Percentiles rank a stretch among this genome's conserved stretches.
Conservation (phyloP, 768 basidiomycete species). For the Termitomyces sp. region DNA sequence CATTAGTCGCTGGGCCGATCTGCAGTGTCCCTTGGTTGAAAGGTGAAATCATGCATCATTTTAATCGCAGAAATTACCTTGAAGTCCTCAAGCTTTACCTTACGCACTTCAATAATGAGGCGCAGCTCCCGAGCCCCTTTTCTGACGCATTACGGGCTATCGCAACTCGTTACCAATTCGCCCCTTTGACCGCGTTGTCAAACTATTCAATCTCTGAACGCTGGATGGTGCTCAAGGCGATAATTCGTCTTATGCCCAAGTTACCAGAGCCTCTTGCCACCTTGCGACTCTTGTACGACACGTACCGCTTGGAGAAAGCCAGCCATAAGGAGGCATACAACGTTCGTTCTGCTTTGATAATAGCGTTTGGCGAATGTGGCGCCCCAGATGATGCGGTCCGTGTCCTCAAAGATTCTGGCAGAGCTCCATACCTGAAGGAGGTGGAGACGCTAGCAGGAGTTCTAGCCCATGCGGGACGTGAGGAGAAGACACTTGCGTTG, state of each 20-base stretch:
- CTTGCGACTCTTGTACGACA: slow-evolving; percentile 8
- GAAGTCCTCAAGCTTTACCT: slow-evolving; percentile 10
- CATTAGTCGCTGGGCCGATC: not conserved
- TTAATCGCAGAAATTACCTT: slow-evolving; percentile 3
- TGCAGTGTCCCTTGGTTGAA: slow-evolving; percentile 8
- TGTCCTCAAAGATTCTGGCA: slow-evolving; percentile 9
- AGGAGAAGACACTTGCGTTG: slow-evolving; percentile 10
- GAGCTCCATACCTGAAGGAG: slow-evolving; percentile 4
- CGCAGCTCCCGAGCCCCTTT: slow-evolving; percentile 6
- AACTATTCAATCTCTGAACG: not conserved
- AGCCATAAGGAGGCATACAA: not conserved
- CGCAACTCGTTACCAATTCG: not conserved
- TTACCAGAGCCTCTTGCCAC: slow-evolving; percentile 7
- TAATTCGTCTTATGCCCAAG: slow-evolving; percentile 8
- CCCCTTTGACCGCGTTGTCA: not conserved
- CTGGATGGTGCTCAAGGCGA: slow-evolving; percentile 12
- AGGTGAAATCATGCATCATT: slow-evolving; percentile 6
- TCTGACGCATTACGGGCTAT: not conserved
- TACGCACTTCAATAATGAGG: not conserved
- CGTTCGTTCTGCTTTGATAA: slow-evolving; percentile 11
- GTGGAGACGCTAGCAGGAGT: slow-evolving; percentile 11
- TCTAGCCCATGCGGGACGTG: slow-evolving; percentile 12
- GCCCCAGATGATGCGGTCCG: slow-evolving; percentile 7
- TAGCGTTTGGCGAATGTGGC: slow-evolving; percentile 11
- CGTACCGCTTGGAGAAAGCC: not conserved